Evolutionary conservation across 139 green algal species (phyloP).

Genomic region (Ostreobium quekettii): DNA sequence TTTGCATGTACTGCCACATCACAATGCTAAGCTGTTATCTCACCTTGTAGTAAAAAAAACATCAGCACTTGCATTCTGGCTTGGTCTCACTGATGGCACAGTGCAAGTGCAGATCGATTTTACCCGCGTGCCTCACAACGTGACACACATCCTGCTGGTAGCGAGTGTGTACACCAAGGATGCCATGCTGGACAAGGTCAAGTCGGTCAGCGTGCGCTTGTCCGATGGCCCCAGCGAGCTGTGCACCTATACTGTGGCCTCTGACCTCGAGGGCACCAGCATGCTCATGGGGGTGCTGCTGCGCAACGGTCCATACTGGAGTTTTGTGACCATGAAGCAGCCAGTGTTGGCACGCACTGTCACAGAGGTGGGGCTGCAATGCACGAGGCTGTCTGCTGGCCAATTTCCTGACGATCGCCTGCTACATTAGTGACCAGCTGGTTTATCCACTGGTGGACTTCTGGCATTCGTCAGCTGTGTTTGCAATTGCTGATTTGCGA

Average conservation of each 20-base stretch:
- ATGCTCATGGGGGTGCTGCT: not conserved
- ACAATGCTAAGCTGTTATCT: too few species aligned
- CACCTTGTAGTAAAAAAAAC: too few species aligned
- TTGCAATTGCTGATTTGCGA: too few species aligned
- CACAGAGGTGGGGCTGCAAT: not conserved
- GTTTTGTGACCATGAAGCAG: not conserved
- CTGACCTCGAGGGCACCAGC: not conserved
- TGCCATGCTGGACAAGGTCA: not conserved
- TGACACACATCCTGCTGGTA: not conserved
- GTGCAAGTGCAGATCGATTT: too few species aligned
- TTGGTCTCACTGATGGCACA: too few species aligned
- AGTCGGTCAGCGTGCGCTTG: not conserved
- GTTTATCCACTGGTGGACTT: too few species aligned
- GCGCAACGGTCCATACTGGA: not conserved
- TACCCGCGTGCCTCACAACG: not conserved
- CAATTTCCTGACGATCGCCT: too few species aligned
- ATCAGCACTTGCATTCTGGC: too few species aligned
- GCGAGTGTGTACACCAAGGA: constrained; percentile 10
- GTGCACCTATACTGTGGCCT: not conserved
- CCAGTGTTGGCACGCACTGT: constrained; percentile 4
- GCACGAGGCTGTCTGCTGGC: too few species aligned
- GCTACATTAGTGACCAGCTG: too few species aligned
- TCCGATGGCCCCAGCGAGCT: not conserved
- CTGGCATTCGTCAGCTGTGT: too few species aligned
- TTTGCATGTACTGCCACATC: too few species aligned